Base-by-base conservation (phyloP, 345 rosid species). In the Triadica sebifera region DNA sequence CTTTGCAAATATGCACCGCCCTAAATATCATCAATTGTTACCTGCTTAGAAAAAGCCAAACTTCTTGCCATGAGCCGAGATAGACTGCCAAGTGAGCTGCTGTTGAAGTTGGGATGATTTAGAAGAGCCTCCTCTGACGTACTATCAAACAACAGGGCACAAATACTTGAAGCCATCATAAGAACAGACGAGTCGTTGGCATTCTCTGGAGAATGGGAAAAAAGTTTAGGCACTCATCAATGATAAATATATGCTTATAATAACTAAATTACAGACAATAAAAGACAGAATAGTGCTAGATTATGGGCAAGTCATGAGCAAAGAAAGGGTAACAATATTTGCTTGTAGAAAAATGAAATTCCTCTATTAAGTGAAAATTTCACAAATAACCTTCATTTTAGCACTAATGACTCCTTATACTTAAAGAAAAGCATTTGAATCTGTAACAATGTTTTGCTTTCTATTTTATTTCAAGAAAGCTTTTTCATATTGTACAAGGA, bases 91-190 rank as follows among this genome's bases (percentile, higher is more conserved):
- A 89, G 77, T 34, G 86, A 79, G 77, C 79, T 77, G 34, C 19
- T 34, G 56, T 74, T 77, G 66, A 90, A 87, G 73, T 69, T 70
- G 12, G 85, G 84, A 83, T 82, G 88, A 72, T 80, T 80, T n/a
- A 82, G 80, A 70, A 93, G 90, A 78, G 87, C 87, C 69, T 83
- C 89, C 79, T 93, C 96, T 53, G 99, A 92, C 65, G 88, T 87
- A 50, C 70, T 76, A 73, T 89, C 98, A 55, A 93, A 78, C 70
- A 90, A 76, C 79, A 94, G 75, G 6, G 91, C 75, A 82, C 92
- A 87, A 70, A 95, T 85, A 82, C 93, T 90, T 65, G 94, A 85
- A 75, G 92, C 94, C 99, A 93, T 87, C 91, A 90, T 84, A 4
- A 77, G 57, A 50, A 58, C 57, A 39, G 93, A 86, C 37, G 74